Conservation (phyloP, 148 eudicot genomes). For the Chenopodium album region DNA sequence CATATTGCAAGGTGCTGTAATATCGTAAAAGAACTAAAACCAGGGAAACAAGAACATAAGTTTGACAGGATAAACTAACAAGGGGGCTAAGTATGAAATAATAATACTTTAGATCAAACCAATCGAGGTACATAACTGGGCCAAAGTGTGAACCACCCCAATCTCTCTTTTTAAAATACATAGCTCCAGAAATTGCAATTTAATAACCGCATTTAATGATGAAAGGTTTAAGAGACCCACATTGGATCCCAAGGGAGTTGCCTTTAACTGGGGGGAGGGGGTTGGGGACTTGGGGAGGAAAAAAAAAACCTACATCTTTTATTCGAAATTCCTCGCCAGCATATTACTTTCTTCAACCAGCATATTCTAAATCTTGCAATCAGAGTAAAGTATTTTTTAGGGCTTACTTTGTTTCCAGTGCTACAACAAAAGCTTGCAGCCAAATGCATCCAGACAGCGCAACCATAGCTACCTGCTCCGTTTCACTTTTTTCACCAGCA, state of each 20-base stretch:
- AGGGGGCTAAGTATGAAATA: not conserved
- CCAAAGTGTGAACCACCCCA: not conserved
- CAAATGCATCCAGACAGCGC: slow-evolving; percentile 99
- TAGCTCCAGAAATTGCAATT: too few relatives aligned
- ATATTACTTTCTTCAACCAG: not conserved
- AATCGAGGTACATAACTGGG: not conserved
- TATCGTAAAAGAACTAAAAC: slow-evolving; percentile 77
- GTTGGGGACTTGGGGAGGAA: too few relatives aligned
- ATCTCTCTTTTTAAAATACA: not conserved
- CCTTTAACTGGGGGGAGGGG: not conserved
- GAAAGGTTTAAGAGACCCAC: too few relatives aligned
- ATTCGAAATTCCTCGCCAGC: not conserved
- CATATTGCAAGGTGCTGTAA: slow-evolving; percentile 95
- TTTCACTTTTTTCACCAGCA: slow-evolving; percentile 84
- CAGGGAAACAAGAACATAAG: slow-evolving; percentile 18
- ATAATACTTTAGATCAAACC: not conserved
- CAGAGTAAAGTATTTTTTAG: not conserved
- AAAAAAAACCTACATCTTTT: not conserved
- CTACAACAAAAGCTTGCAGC: slow-evolving; percentile 95
- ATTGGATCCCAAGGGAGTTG: too few relatives aligned
- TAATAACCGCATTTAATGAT: too few relatives aligned
- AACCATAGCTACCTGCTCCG: slow-evolving; percentile 92
- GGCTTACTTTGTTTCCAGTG: slow-evolving; percentile 93
- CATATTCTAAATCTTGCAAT: slow-evolving; percentile 9
- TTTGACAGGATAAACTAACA: not conserved